Evolutionary conservation across 768 basidiomycete genomes (phyloP).

Genomic region (Mycena belliarum): DNA sequence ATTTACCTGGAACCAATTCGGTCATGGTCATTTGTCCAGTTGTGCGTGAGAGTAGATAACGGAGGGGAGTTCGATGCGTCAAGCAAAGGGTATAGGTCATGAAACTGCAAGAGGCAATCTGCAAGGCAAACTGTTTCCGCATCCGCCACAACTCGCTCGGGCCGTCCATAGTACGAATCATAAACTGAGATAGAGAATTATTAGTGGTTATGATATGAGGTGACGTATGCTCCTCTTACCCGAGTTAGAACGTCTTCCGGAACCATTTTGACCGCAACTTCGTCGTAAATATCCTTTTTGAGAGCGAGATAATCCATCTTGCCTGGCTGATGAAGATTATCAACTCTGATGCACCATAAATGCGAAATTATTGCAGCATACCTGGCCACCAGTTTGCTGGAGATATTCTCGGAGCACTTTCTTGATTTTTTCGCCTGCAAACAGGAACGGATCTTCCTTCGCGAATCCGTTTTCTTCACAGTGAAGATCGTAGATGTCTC

Average conservation of each 20-base stretch:
- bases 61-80: constrained; percentile 77
- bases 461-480: constrained; percentile 74
- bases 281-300: constrained; percentile 86
- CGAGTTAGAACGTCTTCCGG: constrained; percentile 85
- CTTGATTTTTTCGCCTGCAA: constrained; percentile 83
- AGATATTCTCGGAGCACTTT: constrained; percentile 63
- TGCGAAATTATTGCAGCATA: constrained; percentile 24
- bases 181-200: constrained; percentile 61
- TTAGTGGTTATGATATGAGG: not conserved
- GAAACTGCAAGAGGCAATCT: constrained; percentile 87
- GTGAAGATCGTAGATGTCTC: constrained; percentile 92
- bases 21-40: constrained; percentile 93
- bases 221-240: constrained; percentile 44
- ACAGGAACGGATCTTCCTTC: constrained; percentile 86
- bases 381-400: constrained; percentile 47
- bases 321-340: constrained; percentile 43
- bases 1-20: constrained; percentile 81
- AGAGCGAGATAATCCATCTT: constrained; percentile 68
- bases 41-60: constrained; percentile 87
- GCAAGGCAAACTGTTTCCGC: constrained; percentile 94
- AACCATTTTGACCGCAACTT: constrained; percentile 82
- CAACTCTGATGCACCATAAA: not conserved
- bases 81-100: constrained; percentile 88
- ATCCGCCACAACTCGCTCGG: constrained; percentile 93
- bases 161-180: constrained; percentile 81